Evolutionary conservation across 2,329 filamentous ascomycete species (phyloP).

Genomic region (Penicillium sp.): DNA sequence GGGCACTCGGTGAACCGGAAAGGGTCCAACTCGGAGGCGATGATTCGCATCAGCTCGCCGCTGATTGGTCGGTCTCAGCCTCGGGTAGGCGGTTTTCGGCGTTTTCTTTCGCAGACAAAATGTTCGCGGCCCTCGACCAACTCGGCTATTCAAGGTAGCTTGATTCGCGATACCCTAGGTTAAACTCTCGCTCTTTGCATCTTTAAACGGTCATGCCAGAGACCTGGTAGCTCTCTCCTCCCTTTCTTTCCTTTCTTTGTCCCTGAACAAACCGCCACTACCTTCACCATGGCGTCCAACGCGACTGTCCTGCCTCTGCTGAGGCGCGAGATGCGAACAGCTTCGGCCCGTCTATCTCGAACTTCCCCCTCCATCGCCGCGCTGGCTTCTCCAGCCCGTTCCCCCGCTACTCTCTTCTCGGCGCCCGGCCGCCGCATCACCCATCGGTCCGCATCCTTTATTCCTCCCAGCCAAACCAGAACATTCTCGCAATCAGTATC

Average conservation of each 20-base stretch:
- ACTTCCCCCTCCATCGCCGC: conserved; percentile 28
- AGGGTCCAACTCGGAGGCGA: background rate
- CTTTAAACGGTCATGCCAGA: conserved; percentile 19
- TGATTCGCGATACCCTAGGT: conserved; percentile 4
- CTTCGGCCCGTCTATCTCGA: conserved; percentile 35
- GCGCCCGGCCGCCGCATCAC: conserved; percentile 20
- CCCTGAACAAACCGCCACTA: no score
- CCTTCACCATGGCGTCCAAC: conserved; percentile 45
- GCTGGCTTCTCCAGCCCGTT: conserved; percentile 24
- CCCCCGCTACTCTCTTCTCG: conserved; percentile 25
- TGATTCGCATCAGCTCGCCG: conserved; percentile 30
- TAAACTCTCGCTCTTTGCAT: conserved; percentile 5
- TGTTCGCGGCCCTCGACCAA: conserved; percentile 9
- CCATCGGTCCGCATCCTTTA: conserved; percentile 27
- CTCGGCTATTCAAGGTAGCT: conserved; percentile 31
- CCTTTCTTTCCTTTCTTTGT: no score
- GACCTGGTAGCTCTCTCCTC: conserved; percentile 9
- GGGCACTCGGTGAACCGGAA: conserved; percentile 15
- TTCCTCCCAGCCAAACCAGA: conserved; percentile 38
- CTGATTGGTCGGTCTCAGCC: conserved; percentile 31
- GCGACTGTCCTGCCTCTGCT: conserved; percentile 45
- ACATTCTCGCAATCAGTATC: conserved; percentile 51
- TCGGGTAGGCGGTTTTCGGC: conserved; percentile 32
- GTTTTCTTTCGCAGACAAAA: conserved; percentile 17
- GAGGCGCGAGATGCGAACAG: conserved; percentile 43